Base-by-base conservation (phyloP, 2,329 filamentous ascomycete species). In the Aureobasidium mangrovei region DNA sequence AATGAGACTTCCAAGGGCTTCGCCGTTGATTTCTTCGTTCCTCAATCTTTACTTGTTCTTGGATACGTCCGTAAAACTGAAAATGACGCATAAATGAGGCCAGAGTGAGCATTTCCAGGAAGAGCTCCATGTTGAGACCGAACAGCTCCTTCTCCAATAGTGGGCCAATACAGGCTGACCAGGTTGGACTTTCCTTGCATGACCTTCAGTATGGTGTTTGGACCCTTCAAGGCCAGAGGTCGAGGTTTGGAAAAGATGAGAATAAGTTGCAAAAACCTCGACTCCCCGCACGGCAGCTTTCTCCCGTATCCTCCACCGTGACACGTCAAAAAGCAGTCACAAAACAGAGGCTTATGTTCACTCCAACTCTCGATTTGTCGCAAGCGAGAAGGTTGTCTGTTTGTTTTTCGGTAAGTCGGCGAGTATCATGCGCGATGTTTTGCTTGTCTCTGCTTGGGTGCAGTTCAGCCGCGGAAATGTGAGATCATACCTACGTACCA, bases 401-500 rank as follows among this genome's bases (percentile, higher is more conserved):
- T 29, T 40, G 7, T 18, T 26, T 32, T 49, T 49, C 9, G 4
- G 7, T 4, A 9, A 18, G 18, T 18, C 18, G 18, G 10, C 7
- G 28, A 39, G 31, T 9, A 26, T 29, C 33, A 49, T 12, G 36
- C 26, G 35, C 7, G 10, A 12, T 32, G 7, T 24, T 9, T 39
- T 31, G 12, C 6, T 40, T 49, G 46, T 10, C 38, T 35, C 45
- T 18, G 6, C 45, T 28, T 35, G n/a, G 32, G 31, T 40, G 46
- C 46, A 49, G n/a, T 35, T 32, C 35, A 26, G 46, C 46, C 12
- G 46, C 35, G n/a, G 31, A 28, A 40, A 40, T 36, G 36, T 49
- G 46, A 49, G 46, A 49, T 49, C 46, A 49, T 49, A 49, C 35
- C 46, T 49, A 49, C 46, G 46, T 40, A 40, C 12, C n/a, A 40